A percentile compares a stretch with the other conserved stretches of the same genome.
Evolutionary conservation across 2,329 filamentous ascomycete species (phyloP).

Genomic region (Sarocladiaceae sp.): DNA sequence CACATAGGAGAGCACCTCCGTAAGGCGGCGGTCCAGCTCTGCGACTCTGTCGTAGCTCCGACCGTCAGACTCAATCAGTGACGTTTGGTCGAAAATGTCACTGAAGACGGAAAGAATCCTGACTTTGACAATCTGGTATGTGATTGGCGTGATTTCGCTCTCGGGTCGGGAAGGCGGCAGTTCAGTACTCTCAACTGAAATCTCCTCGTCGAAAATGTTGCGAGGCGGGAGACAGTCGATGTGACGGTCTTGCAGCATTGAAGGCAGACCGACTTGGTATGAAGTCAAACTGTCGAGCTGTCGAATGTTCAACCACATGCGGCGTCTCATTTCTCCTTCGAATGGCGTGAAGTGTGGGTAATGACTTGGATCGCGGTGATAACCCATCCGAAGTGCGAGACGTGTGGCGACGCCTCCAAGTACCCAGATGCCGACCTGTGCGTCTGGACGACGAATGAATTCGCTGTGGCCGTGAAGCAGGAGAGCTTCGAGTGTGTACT

Average conservation of each 20-base stretch:
- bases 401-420: slow-evolving; percentile 28
- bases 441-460: slow-evolving; percentile 22
- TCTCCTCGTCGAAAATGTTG: slow-evolving; percentile 39
- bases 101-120: slow-evolving; percentile 21
- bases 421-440: slow-evolving; percentile 29
- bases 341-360: slow-evolving; percentile 37
- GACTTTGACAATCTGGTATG: slow-evolving; percentile 28
- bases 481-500: slow-evolving; percentile 35
- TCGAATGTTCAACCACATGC: slow-evolving; percentile 35
- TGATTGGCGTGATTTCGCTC: slow-evolving; percentile 33
- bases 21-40: slow-evolving; percentile 30
- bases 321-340: slow-evolving; percentile 40
- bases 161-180: slow-evolving; percentile 32
- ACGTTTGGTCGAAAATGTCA: slow-evolving; percentile 14
- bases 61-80: neutral
- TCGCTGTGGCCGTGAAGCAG: slow-evolving; percentile 30
- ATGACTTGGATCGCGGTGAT: slow-evolving; percentile 38
- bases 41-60: slow-evolving; percentile 24
- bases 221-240: slow-evolving; percentile 36
- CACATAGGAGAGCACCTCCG: slow-evolving; percentile 21
- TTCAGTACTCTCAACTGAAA: slow-evolving; percentile 28
- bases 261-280: slow-evolving; percentile 39
- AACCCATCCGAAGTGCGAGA: slow-evolving; percentile 29
- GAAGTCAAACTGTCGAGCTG: slow-evolving; percentile 38
- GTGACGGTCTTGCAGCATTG: slow-evolving; percentile 32